Evolutionary conservation across 306 rosid genomes (phyloP), one percentile per base, ranked within the genome.

Genomic region (Vicia faba): DNA sequence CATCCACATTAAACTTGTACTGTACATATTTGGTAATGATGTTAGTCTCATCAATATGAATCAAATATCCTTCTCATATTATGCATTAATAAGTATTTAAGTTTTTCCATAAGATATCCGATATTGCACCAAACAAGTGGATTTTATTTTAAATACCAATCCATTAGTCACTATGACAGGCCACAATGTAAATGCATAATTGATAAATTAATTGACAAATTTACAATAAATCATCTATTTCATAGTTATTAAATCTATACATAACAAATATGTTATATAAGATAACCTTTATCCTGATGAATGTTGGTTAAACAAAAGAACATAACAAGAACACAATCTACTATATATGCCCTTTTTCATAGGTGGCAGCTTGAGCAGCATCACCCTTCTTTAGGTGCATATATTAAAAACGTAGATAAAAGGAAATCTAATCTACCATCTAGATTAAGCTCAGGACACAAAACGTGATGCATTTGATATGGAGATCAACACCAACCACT

Each of bases 1-100:
- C 97, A 63, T 91, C 97, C 25, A 91, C 92, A 39, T 14, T 63
- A 74, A 91, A 91, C 56, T 84, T 86, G 79, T 75, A 91, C 97
- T 91, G 90, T 79, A 81, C 61, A 57, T 39, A 40, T 66, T 55
- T 23, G 54, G 64, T 78, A 55, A 55, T 7, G 28, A 74, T 66
- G 76, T 12, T 39, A 73, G 70, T 45, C 46, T 18, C 50, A 55
- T 54, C 64, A 75, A 75, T 65, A 73, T 33, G 40, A 59, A 46
- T 64, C 26, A 41, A 41, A 61, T 28, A 54, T 16, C 44, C 58
- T 58, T 31, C 44, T n/a, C 64, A 31, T 23, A 56, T 64, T 29
- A 61, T 58, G 58, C 31, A 38, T 38, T 43, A 29, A 60, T 51
- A 58, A 43, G 43, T 11, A 28, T 48, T 66, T 69, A n/a, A 28